These are phyloP conservation scores for Tympanopsis confertula DNA, from an alignment of 2,329 filamentous ascomycete genomes.

Conservation along the genomic window DNA sequence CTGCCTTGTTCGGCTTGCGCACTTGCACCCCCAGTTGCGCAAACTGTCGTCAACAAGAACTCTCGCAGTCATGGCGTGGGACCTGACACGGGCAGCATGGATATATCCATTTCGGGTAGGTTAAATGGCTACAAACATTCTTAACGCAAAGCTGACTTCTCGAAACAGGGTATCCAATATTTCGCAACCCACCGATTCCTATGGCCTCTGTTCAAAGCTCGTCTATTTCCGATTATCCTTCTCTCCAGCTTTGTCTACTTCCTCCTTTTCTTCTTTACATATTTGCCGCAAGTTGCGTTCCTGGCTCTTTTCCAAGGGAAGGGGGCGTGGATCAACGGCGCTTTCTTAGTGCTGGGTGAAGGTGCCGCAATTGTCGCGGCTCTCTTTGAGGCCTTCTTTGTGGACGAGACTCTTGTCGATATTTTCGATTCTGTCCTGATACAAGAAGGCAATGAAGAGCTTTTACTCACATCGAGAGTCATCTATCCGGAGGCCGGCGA, in stretches of 20 bases:
- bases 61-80: background rate
- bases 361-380: constrained; percentile 57
- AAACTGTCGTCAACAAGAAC: too few relatives aligned
- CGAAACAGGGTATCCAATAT: background rate
- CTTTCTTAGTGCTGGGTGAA: constrained; percentile 77
- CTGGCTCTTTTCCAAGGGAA: constrained; percentile 79
- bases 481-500: constrained; percentile 57
- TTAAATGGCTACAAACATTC: background rate
- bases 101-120: background rate
- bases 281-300: constrained; percentile 80
- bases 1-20: too few relatives aligned
- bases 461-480: constrained; percentile 56
- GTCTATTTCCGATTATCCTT: constrained; percentile 69
- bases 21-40: too few relatives aligned
- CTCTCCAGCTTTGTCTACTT: constrained; percentile 74
- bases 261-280: constrained; percentile 79
- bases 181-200: background rate
- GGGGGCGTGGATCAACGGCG: constrained; percentile 80
- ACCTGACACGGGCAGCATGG: background rate
- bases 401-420: constrained; percentile 68
- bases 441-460: constrained; percentile 56
- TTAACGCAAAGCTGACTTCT: background rate
- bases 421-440: constrained; percentile 78
- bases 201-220: constrained; percentile 59
- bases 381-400: constrained; percentile 71